Percentiles rank a stretch among this genome's conserved stretches.
These are phyloP conservation scores for Lepiota subincarnata DNA, from an alignment of 768 basidiomycete species.

Conservation along the genomic window DNA sequence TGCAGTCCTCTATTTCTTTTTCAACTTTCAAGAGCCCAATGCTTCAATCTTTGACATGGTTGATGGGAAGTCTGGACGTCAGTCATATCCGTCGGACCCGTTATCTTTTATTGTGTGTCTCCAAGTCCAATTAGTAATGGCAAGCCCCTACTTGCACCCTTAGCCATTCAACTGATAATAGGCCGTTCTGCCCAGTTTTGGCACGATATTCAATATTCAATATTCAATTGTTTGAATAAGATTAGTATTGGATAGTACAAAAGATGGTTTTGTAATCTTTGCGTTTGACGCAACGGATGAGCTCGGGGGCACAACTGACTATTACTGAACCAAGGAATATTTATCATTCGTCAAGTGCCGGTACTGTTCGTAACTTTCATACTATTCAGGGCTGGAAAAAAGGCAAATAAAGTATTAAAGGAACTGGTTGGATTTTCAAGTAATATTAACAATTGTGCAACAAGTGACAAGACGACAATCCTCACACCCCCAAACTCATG, in stretches of 20 bases:
- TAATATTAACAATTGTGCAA: too few species aligned
- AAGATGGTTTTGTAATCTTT: not conserved
- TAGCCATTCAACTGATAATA: not conserved
- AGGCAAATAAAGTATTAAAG: too few species aligned
- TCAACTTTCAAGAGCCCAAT: not conserved
- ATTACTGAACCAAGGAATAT: not conserved
- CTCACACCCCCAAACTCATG: too few species aligned
- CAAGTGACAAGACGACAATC: too few species aligned
- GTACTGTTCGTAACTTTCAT: too few species aligned
- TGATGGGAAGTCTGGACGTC: too few species aligned
- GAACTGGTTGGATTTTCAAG: too few species aligned
- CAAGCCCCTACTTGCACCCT: not conserved
- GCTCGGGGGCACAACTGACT: not conserved
- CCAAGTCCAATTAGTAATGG: not conserved
- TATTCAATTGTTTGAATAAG: not conserved
- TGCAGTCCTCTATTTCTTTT: conserved; percentile 1
- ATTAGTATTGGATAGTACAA: not conserved
- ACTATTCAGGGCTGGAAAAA: too few species aligned
- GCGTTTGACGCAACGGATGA: not conserved
- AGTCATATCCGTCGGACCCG: not conserved
- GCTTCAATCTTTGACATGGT: not conserved
- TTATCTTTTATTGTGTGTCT: not conserved
- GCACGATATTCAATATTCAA: not conserved
- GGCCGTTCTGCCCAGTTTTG: not conserved
- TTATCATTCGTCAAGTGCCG: not conserved